phyloP scores from a whole-genome alignment of 371 early-diverging fungal genomes.

The Thermomucor indicae-seudaticae region DNA sequence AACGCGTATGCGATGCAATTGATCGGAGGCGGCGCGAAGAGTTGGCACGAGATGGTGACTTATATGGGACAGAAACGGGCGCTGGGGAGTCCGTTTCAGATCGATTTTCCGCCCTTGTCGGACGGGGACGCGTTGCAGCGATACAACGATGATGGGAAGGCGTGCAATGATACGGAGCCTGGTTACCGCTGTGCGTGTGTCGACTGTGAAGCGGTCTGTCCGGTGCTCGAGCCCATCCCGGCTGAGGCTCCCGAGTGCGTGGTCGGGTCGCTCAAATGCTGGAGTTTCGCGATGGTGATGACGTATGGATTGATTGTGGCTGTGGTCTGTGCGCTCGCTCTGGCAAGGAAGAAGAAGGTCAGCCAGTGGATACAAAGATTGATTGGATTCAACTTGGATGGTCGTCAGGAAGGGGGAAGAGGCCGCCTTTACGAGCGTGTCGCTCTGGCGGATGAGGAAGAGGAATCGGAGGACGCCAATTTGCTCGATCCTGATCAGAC shows the following conservation, averaged over 20 bases:
- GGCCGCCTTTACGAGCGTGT: constrained; percentile 55
- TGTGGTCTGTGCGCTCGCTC: constrained; percentile 16
- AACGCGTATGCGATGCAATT: constrained; percentile 75
- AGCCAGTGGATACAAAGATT: constrained; percentile 14
- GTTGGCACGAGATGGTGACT: constrained; percentile 61
- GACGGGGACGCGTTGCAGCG: constrained; percentile 19
- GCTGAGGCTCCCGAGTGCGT: constrained; percentile 49
- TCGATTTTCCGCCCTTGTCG: constrained; percentile 52
- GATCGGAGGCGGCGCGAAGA: constrained; percentile 71
- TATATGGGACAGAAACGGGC: constrained; percentile 65
- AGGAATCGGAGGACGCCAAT: constrained; percentile 34
- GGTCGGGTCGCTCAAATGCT: constrained; percentile 51
- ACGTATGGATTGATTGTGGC: constrained; percentile 43
- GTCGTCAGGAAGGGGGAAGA: constrained; percentile 19
- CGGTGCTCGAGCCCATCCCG: constrained; percentile 48
- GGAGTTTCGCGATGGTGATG: constrained; percentile 54
- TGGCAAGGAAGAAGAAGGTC: constrained; percentile 15
- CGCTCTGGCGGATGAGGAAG: constrained; percentile 40
- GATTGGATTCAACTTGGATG: constrained; percentile 12
- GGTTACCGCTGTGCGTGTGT: constrained; percentile 69
- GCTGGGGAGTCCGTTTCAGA: constrained; percentile 70
- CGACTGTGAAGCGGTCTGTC: constrained; percentile 65
- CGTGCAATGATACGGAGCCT: constrained; percentile 58
- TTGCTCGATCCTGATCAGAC: constrained; percentile 55
- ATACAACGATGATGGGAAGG: constrained; percentile 39